Evolutionary conservation across 1,284 basidiomycete genomes (phyloP), one percentile per base, ranked within the genome.

Genomic region (Rhodotorula sp.): DNA sequence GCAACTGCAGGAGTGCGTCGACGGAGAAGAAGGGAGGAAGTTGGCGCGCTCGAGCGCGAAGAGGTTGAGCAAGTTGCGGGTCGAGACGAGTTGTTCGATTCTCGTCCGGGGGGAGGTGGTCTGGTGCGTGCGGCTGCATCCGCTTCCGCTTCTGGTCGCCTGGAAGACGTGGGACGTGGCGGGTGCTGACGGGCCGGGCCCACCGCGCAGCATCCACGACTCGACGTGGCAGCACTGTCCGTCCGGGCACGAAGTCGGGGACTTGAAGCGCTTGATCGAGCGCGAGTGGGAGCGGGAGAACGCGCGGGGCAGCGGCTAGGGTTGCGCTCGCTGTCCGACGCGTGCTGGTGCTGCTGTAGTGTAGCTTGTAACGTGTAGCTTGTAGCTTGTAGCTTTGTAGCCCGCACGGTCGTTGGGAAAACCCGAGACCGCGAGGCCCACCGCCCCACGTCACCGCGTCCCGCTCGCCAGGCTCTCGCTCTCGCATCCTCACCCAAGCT

Each of bases 71-170:
- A 28, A 55, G 31, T 55, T 75, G 13, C 60, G 50, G 0, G 62
- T 76, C 16, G 50, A 51, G 24, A 77, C 76, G 65, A 75, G 73
- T 24, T 76, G 75, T 44, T 72, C 76, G 24, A 52, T 78, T 26
- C 26, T 76, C 20, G 64, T 78, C n/a, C 67, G 70, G 46, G 64
- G 64, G 1, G 37, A 67, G 55, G 28, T 50, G 30, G 59, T 74
- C 2, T 71, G 72, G 65, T 67, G 44, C 34, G 70, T 63, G 9
- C 11, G 22, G 34, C 55, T 63, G 72, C 59, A 52, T 74, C 4
- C 68, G n/a, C n/a, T n/a, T n/a, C n/a, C n/a, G n/a, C n/a, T n/a
- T n/a, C n/a, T n/a, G n/a, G n/a, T n/a, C n/a, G n/a, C n/a, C n/a
- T n/a, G n/a, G n/a, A n/a, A n/a, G n/a, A n/a, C n/a, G n/a, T n/a